Evolutionary conservation across 345 rosid species (phyloP), one percentile per base, ranked within the genome.

Genomic region (Brassica rapa): DNA sequence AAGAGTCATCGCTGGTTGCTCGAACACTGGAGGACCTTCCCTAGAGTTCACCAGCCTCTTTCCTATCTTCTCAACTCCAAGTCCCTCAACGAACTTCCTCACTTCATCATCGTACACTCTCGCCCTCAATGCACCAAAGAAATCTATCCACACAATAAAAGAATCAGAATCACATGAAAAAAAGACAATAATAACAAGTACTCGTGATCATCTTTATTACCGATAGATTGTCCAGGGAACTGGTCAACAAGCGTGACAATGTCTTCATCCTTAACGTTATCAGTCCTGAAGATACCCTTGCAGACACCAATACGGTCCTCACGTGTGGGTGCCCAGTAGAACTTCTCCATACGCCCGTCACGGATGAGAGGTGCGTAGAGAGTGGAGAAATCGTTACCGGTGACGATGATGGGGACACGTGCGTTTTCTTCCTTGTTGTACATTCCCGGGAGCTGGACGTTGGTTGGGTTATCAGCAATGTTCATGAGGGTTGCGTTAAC

Each of bases 301-400:
- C 98, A 92, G 81, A 94, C 98, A 60, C 98, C 98, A 53, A 94
- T 86, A 24, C 98, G 83, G 79, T 94, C 98, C 0, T 94, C 98
- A 68, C 97, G 88, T 24, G 93, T 92, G 0, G 99, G 99, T 1
- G 99, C 98, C 99, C 97, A 93, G 89, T 95, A 95, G 93, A 92
- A 95, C 65, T 95, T 95, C 93, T 95, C 99, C 99, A 95, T 95
- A 86, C 99, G 97, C 55, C 99, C 99, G 2, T 95, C 99, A 86
- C 98, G 98, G 88, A 95, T 95, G 30, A 95, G 94, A 43, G 99
- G 99, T 19, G 98, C 98, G 56, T 95, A 95, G 69, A 95, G 63
- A 7, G 99, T 95, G n/a, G 98, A 95, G 89, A 95, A 95, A 82
- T 95, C 99, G 81, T 95, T 95, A 74, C 99, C 98, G 0, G 99